A percentile compares a stretch with the other conserved stretches of the same genome.
Conservation (phyloP, 148 eudicot genomes). For the Persicaria maculosa region DNA sequence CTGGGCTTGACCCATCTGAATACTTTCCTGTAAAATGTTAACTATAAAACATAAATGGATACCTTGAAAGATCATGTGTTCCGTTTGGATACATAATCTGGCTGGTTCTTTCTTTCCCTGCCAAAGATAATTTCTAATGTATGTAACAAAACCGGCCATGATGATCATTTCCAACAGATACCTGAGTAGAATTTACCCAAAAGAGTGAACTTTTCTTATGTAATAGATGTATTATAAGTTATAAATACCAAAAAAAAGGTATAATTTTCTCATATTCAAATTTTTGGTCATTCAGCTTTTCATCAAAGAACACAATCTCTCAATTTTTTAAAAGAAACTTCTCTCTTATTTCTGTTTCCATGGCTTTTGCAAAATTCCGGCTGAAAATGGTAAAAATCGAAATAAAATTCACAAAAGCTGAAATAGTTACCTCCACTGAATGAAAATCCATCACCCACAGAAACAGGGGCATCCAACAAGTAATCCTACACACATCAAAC, state of each 20-base stretch:
- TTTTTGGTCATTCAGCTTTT: neutral
- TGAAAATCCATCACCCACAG: slow-evolving; percentile 93
- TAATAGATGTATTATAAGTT: neutral
- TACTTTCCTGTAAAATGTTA: slow-evolving; percentile 67
- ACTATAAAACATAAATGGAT: neutral
- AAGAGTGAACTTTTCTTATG: too few relatives aligned
- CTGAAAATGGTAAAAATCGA: neutral
- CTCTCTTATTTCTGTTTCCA: neutral
- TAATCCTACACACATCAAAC: slow-evolving; percentile 43
- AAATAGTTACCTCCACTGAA: slow-evolving; percentile 75
- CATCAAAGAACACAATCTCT: neutral
- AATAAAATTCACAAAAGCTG: neutral
- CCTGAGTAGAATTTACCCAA: neutral
- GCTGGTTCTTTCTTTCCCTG: slow-evolving; percentile 14
- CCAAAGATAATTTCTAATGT: slow-evolving; percentile 7
- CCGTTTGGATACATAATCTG: slow-evolving; percentile 12
- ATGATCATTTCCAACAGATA: neutral
- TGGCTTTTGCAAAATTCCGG: neutral
- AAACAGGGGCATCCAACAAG: slow-evolving; percentile 81
- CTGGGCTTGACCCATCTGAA: slow-evolving; percentile 70
- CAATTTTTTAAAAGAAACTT: neutral
- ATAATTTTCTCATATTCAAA: neutral
- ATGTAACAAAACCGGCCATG: neutral
- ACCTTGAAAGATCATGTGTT: slow-evolving; percentile 13
- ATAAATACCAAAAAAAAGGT: neutral